Base-by-base conservation (phyloP, 192 early-diverging fungal species). In the Dispira simplex region DNA sequence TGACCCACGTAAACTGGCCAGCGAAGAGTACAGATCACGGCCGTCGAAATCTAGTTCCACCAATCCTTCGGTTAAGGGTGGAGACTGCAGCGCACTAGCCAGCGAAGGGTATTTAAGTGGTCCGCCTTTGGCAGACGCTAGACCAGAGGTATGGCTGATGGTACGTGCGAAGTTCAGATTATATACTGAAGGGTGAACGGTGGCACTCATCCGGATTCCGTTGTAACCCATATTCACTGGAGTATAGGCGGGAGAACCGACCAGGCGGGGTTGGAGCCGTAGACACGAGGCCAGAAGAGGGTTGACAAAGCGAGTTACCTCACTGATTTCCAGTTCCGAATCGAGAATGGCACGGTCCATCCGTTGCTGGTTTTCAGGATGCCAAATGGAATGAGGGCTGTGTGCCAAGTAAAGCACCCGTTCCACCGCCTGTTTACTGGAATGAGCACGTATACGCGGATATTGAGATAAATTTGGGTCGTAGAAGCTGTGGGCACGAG, bases 331-430 rank as follows among this genome's bases (percentile, higher is more conserved):
- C 58, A 60, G 8, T 43, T 60, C 58, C 14, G 28, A 11, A 18
- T 44, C 58, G 8, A 60, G 43, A 21, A 60, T 60, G 28, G 58
- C 58, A 1, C 28, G 58, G 14, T 60, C 58, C 21, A 14, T 16
- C 12, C 58, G 58, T 6, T 12, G 13, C 25, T 21, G 58, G 43
- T 60, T 60, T 12, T 11, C 58, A 18, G 58, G 13, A 32, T 60
- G 58, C 27, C 32, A 60, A 27, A 60, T 27, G 28, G 18, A 60
- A 60, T 60, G 58, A 0, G 28, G 25, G 58, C 44, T 44, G 14
- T 27, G 32, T n/a, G 58, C 58, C 10, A 60, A 43, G 43, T 60
- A 60, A 18, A 27, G 26, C 10, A 60, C 58, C 14, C 58, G 58
- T 21, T 60, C 58, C 11, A 27, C 58, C 25, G 58, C 32, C 43